A percentile compares a stretch with the other conserved stretches of the same genome.
phyloP scores from a whole-genome alignment of 1,284 basidiomycete species.

The Trichosporon inkin region DNA sequence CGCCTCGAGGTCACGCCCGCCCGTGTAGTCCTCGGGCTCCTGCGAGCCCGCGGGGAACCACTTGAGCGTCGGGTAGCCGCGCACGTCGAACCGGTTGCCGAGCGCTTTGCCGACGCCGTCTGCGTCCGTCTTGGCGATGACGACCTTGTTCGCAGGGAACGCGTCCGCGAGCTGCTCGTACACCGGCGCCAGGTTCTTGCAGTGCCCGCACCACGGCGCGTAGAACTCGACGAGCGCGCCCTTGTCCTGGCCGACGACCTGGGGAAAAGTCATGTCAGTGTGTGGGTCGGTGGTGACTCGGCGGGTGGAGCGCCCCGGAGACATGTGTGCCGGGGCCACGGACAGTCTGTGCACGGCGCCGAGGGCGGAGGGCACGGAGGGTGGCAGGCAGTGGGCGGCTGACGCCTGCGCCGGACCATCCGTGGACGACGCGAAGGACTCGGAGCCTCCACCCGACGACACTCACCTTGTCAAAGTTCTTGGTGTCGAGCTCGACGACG shows the following conservation, averaged over 20 bases:
- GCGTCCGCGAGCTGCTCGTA: slow-evolving; percentile 88
- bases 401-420: background rate
- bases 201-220: slow-evolving; percentile 53
- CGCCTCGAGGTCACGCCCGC: slow-evolving; percentile 74
- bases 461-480: slow-evolving; percentile 67
- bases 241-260: slow-evolving; percentile 65
- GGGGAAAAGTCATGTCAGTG: slow-evolving; percentile 2
- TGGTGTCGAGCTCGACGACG: slow-evolving; percentile 68
- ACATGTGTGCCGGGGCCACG: background rate
- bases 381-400: background rate
- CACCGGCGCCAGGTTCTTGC: slow-evolving; percentile 64
- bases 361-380: background rate
- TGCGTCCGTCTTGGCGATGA: slow-evolving; percentile 89
- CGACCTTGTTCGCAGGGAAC: slow-evolving; percentile 68
- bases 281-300: background rate
- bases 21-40: slow-evolving; percentile 67
- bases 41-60: slow-evolving; percentile 72
- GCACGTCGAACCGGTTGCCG: slow-evolving; percentile 62
- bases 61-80: slow-evolving; percentile 85
- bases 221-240: slow-evolving; percentile 78
- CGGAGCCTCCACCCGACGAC: background rate
- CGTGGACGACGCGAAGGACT: background rate
- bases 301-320: background rate
- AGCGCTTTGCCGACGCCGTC: slow-evolving; percentile 69
- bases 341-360: background rate